These are phyloP conservation scores for Colletotrichum caudatum DNA, from an alignment of 2,329 filamentous ascomycete species.

Conservation along the genomic window DNA sequence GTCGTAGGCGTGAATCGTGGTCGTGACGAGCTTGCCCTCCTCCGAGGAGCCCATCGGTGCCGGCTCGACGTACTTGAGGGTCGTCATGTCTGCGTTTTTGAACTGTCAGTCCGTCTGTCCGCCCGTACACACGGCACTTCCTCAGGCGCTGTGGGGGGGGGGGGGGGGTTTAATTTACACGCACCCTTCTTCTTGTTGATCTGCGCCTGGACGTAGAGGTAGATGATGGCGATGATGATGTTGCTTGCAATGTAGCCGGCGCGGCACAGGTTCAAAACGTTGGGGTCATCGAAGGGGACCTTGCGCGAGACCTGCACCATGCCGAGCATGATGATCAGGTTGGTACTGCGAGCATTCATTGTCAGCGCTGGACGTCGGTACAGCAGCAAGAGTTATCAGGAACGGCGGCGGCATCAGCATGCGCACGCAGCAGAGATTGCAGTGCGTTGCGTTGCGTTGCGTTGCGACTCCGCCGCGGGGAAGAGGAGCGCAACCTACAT, in stretches of 20 bases:
- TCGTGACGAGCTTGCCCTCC: constrained; percentile 95
- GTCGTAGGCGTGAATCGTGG: constrained; percentile 96
- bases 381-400: neutral
- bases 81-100: constrained; percentile 81
- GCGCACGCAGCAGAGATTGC: constrained; percentile 8
- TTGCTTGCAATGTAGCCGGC: constrained; percentile 72
- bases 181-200: constrained; percentile 98
- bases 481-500: constrained; percentile 43
- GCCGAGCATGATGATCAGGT: constrained; percentile 92
- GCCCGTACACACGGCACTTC: neutral
- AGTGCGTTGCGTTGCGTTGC: constrained; percentile 14
- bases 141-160: neutral
- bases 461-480: neutral
- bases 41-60: constrained; percentile 92
- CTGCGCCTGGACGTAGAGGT: constrained; percentile 84
- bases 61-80: constrained; percentile 98
- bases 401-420: neutral
- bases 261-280: constrained; percentile 68
- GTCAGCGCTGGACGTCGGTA: constrained; percentile 44
- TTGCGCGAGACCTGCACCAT: constrained; percentile 99
- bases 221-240: constrained; percentile 84
- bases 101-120: constrained; percentile 14
- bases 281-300: constrained; percentile 90
- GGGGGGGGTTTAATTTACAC: neutral
- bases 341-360: constrained; percentile 71